Evolutionary conservation across 305 asterid genomes (phyloP).

Genomic region (Fraxinus greggii): DNA sequence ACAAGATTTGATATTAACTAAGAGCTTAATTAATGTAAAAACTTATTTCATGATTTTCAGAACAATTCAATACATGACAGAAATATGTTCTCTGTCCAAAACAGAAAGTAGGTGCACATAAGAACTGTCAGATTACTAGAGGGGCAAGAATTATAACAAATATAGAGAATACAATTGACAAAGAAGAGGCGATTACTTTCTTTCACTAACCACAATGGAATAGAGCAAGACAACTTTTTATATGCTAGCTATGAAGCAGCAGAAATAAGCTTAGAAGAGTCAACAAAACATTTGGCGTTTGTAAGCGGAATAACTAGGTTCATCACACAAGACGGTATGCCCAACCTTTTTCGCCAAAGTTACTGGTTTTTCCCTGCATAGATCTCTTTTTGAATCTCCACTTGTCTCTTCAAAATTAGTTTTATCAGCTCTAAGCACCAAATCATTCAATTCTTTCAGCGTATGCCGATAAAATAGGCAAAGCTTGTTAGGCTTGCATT

Average conservation of each 20-base stretch:
- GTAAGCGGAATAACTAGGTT: slow-evolving; percentile 1
- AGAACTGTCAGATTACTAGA: slow-evolving; percentile 1
- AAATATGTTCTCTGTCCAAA: neutral
- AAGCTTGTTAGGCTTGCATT: slow-evolving; percentile 73
- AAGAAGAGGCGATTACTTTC: slow-evolving; percentile 11
- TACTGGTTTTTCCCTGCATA: slow-evolving; percentile 37
- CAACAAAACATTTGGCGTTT: neutral
- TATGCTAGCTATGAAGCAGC: slow-evolving; percentile 7
- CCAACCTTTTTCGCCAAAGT: slow-evolving; percentile 70
- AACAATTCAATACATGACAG: slow-evolving; percentile 10
- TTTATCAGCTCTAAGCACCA: slow-evolving; percentile 52
- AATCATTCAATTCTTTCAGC: slow-evolving; percentile 68
- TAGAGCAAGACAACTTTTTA: neutral
- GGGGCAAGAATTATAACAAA: neutral
- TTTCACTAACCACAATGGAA: slow-evolving; percentile 2
- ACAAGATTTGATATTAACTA: neutral
- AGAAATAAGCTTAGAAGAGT: neutral
- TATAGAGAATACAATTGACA: slow-evolving; percentile 2
- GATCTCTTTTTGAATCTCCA: slow-evolving; percentile 36
- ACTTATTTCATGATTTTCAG: neutral
- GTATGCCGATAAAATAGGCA: slow-evolving; percentile 77
- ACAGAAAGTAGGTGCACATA: slow-evolving; percentile 7
- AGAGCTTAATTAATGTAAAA: neutral
- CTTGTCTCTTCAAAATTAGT: slow-evolving; percentile 39
- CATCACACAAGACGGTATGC: slow-evolving; percentile 3